phyloP scores from a whole-genome alignment of 2,329 filamentous ascomycete genomes.

The Teratosphaeria epicoccoides region DNA sequence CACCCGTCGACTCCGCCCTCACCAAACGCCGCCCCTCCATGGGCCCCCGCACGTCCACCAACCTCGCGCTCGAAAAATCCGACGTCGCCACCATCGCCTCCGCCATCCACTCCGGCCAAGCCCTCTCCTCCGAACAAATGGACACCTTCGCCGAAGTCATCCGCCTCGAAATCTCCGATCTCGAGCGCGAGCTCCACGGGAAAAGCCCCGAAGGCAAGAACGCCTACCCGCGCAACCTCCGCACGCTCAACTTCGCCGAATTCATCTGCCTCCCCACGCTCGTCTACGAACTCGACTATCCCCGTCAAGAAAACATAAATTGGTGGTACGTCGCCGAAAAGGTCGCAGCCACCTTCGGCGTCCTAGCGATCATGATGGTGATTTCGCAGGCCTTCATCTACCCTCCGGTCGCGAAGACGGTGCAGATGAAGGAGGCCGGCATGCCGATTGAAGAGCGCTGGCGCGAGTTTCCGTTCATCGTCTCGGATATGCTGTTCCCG shows the following conservation, averaged over 20 bases:
- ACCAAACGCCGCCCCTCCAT: conserved; percentile 25
- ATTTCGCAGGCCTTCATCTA: conserved; percentile 69
- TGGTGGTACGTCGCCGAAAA: conserved; percentile 71
- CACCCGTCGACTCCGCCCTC: conserved; percentile 1
- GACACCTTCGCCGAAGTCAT: conserved; percentile 55
- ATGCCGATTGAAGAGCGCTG: conserved; percentile 52
- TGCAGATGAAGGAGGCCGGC: conserved; percentile 56
- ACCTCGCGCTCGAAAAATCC: conserved; percentile 36
- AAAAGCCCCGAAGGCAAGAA: conserved; percentile 42
- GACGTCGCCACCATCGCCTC: conserved; percentile 52
- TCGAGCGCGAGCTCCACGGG: conserved; percentile 55
- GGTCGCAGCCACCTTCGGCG: conserved; percentile 55
- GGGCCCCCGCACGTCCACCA: conserved; percentile 32
- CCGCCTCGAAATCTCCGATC: conserved; percentile 53
- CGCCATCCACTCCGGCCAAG: conserved; percentile 50
- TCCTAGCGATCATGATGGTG: conserved; percentile 69
- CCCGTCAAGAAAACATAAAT: conserved; percentile 57
- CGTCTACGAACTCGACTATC: conserved; percentile 71
- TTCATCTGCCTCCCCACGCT: conserved; percentile 66
- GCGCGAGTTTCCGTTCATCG: conserved; percentile 59
- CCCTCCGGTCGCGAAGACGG: conserved; percentile 57
- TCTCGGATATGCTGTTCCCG: conserved; percentile 66
- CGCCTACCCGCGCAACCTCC: conserved; percentile 61
- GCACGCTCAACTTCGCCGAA: conserved; percentile 45
- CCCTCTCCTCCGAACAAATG: conserved; percentile 53